Conservation (phyloP, 2,329 filamentous ascomycete species). For the Fusarium oxysporum region DNA sequence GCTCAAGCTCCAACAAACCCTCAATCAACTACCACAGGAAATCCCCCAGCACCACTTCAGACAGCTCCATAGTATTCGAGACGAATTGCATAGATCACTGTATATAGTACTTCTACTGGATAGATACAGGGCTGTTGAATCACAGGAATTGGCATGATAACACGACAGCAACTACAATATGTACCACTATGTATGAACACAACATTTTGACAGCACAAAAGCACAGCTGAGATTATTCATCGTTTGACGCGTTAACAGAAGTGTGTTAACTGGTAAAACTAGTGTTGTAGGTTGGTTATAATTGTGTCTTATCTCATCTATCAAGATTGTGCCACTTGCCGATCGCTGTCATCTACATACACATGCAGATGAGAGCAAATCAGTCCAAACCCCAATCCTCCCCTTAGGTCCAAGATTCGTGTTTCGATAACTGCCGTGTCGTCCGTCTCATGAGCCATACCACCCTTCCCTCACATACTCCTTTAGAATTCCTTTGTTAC, state of each 20-base stretch:
- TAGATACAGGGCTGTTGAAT: not conserved
- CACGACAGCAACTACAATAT: not conserved
- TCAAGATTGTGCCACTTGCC: slow-evolving; percentile 8
- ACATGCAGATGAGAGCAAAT: slow-evolving; percentile 9
- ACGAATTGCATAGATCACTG: not conserved
- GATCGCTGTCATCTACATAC: not conserved
- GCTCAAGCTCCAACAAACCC: not conserved
- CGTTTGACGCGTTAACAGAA: not conserved
- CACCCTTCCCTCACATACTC: not conserved
- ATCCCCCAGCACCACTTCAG: not conserved
- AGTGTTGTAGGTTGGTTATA: not conserved
- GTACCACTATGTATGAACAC: slow-evolving; percentile 2
- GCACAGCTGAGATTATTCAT: not conserved
- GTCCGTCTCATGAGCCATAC: slow-evolving; percentile 28
- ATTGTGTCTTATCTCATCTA: slow-evolving; percentile 32
- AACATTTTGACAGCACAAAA: not conserved
- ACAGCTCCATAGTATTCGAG: not conserved
- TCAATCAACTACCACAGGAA: not conserved
- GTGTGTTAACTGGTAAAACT: not conserved
- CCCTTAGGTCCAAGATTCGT: slow-evolving; percentile 12
- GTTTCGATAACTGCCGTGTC: slow-evolving; percentile 25
- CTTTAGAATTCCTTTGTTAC: slow-evolving; percentile 6
- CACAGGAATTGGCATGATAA: not conserved
- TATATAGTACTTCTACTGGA: not conserved
- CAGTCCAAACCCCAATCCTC: not conserved